Evolutionary conservation across 2,329 filamentous ascomycete genomes (phyloP).

Genomic region (Fusarium sacchari): DNA sequence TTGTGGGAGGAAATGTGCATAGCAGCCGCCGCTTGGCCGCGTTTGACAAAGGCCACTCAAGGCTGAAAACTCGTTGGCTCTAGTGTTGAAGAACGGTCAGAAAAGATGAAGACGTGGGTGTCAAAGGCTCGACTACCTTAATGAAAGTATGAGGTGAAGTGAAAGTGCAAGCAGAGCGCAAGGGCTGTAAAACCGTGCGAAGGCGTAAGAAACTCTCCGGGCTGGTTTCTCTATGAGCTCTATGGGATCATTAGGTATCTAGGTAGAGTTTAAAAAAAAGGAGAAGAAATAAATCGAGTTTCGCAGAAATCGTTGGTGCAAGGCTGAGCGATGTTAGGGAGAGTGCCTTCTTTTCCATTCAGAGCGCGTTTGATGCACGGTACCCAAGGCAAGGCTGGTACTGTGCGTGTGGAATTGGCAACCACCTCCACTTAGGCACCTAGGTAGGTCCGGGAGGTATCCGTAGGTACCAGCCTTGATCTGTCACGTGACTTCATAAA

Average conservation of each 20-base stretch:
- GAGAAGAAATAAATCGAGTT: neutral
- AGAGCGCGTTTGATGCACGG: conserved; percentile 2
- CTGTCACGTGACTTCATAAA: neutral
- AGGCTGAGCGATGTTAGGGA: neutral
- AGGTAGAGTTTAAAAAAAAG: neutral
- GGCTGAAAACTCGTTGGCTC: neutral
- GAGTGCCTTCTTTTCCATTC: neutral
- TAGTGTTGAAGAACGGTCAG: neutral
- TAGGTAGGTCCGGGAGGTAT: neutral
- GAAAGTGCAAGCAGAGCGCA: neutral
- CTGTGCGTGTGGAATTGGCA: neutral
- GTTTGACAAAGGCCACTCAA: neutral
- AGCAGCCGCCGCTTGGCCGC: conserved; percentile 26
- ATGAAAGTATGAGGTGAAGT: neutral
- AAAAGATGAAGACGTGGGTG: neutral
- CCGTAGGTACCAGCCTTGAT: neutral
- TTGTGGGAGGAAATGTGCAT: conserved; percentile 25
- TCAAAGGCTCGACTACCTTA: neutral
- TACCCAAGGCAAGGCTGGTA: neutral
- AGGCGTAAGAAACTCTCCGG: neutral
- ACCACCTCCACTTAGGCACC: neutral
- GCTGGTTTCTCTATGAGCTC: neutral
- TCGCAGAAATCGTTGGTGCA: neutral
- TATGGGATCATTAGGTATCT: neutral
- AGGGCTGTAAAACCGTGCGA: neutral